Evolutionary conservation across 2,329 filamentous ascomycete genomes (phyloP).

Genomic region (Teratosphaeriaceae sp.): DNA sequence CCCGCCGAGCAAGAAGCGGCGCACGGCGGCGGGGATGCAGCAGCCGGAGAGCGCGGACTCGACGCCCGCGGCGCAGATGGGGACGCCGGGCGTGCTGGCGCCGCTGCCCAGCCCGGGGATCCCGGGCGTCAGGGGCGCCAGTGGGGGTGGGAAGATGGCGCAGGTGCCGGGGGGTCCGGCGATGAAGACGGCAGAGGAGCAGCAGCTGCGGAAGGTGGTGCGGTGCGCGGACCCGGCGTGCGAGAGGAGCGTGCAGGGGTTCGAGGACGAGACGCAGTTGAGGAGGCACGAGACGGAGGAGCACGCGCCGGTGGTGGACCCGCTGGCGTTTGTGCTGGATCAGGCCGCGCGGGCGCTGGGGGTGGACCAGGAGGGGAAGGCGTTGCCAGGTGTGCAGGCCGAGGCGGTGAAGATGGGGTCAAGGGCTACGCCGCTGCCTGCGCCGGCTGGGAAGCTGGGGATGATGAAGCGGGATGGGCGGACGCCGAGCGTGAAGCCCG

Average conservation of each 20-base stretch:
- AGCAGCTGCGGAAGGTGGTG: conserved; percentile 42
- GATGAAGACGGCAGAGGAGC: conserved; percentile 29
- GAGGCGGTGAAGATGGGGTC: conserved; percentile 20
- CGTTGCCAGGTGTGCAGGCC: conserved; percentile 8
- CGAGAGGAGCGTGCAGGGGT: conserved; percentile 48
- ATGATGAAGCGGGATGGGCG: conserved; percentile 11
- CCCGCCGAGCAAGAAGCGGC: conserved; percentile 51
- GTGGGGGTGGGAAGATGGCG: conserved; percentile 45
- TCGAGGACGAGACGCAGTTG: conserved; percentile 48
- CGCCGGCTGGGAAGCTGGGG: conserved; percentile 10
- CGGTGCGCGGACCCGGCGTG: conserved; percentile 48
- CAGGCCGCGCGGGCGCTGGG: conserved; percentile 42
- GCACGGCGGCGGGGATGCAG: too few relatives aligned
- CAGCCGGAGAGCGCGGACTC: conserved; percentile 33
- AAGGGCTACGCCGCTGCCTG: conserved; percentile 27
- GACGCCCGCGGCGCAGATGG: conserved; percentile 30
- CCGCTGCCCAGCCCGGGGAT: conserved; percentile 35
- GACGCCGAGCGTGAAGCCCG: conserved; percentile 26
- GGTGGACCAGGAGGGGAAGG: conserved; percentile 41
- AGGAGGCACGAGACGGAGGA: conserved; percentile 48
- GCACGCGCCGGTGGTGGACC: conserved; percentile 50
- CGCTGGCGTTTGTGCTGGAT: conserved; percentile 50
- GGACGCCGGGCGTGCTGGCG: conserved; percentile 28
- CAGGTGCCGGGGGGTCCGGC: conserved; percentile 26
- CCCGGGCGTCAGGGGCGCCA: conserved; percentile 26